Base-by-base conservation (phyloP, 257 asterid genomes). In the Eucommia ulmoides region DNA sequence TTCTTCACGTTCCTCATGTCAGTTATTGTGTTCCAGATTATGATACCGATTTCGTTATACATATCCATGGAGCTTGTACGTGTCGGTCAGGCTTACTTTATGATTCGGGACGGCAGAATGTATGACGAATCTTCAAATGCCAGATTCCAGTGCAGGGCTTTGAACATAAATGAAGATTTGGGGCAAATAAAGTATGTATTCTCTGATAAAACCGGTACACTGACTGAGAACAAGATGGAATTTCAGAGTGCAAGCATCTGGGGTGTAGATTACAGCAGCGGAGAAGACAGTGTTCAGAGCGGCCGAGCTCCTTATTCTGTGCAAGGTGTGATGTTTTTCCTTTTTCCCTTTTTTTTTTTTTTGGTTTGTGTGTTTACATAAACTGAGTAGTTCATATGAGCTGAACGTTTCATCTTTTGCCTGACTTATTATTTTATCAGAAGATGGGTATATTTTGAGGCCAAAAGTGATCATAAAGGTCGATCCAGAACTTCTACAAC, bases 191-290 rank as follows among this genome's bases (percentile, higher is more conserved):
- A 83, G 51, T 91, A 91, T 38, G 74, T 91, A n/a, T 91, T 91
- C 72, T 86, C 99, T 16, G 99, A 91, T 51, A 91, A 86, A 79
- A 91, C 99, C 8, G 99, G 99, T 20, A 91, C 99, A 0, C 62
- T 91, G 56, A 91, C 99, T 41, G 99, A 86, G 79, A 91, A 91
- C 83, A 91, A 91, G 79, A 91, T 91, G 99, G 99, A 91, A 35
- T 91, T 91, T 73, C 84, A 73, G 46, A 79, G 95, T 71, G 97
- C 96, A 15, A 86, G 97, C 76, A 71, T 91, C 51, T 78, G 79
- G 24, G 95, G 99, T 22, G 72, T 71, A 45, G 87, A 86, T 45
- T 83, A 75, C 49, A 65, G 66, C 56, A 66, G 70, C 24, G 75
- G 74, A 52, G 61, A 54, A 45, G 63, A 58, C 33, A 51, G 50